Evolutionary conservation across 441 rosid species (phyloP).

Genomic region (Populus hybrid): DNA sequence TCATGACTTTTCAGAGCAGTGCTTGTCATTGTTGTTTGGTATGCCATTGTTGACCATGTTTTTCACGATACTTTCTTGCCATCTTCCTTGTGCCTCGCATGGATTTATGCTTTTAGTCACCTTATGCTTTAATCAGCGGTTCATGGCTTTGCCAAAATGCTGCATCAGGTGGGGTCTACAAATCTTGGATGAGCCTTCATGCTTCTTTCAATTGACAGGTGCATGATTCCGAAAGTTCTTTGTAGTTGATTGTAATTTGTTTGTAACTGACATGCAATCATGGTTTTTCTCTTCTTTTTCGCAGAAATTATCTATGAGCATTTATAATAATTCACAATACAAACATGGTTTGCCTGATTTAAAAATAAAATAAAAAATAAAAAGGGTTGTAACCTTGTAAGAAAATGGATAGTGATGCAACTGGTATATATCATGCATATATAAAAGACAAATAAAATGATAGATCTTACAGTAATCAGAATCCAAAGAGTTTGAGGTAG

Average conservation of each 20-base stretch:
- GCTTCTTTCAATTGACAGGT: neutral
- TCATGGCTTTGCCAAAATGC: too few relatives aligned
- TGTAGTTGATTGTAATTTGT: neutral
- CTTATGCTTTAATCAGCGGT: too few relatives aligned
- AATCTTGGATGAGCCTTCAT: neutral
- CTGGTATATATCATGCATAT: too few relatives aligned
- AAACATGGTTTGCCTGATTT: too few relatives aligned
- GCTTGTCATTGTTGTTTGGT: neutral
- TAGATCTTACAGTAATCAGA: too few relatives aligned
- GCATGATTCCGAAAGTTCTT: neutral
- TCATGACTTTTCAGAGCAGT: slow-evolving; percentile 21
- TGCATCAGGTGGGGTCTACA: neutral
- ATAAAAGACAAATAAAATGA: too few relatives aligned
- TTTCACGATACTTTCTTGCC: neutral
- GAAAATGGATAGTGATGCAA: too few relatives aligned
- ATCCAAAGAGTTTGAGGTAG: too few relatives aligned
- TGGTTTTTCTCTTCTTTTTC: neutral
- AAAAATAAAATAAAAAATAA: too few relatives aligned
- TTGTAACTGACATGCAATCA: neutral
- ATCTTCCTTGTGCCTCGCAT: neutral
- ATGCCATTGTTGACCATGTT: neutral
- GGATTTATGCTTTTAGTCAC: neutral
- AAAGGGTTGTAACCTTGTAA: too few relatives aligned
- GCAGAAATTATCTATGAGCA: too few relatives aligned
- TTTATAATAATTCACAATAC: too few relatives aligned